phyloP scores from a whole-genome alignment of 1,139 yeast genomes.

The Debaryomyces robertsiae region DNA sequence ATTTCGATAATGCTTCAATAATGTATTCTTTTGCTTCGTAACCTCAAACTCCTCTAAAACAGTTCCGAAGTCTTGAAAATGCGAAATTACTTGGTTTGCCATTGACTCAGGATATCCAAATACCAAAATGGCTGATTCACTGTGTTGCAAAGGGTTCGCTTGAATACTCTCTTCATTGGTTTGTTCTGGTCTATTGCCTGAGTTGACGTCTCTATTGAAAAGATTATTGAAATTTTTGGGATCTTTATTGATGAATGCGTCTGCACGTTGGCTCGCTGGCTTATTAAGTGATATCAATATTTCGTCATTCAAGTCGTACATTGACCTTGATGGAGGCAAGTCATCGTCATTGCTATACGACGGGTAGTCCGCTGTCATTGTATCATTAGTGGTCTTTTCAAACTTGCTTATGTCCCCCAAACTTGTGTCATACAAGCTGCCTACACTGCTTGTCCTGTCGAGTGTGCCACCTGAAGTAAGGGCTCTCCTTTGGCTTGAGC shows the following conservation, averaged over 20 bases:
- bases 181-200: conserved; percentile 13
- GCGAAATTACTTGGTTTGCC: conserved; percentile 66
- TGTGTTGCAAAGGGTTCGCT: conserved; percentile 28
- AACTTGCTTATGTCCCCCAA: conserved; percentile 30
- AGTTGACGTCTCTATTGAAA: conserved; percentile 37
- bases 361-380: conserved; percentile 31
- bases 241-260: conserved; percentile 45
- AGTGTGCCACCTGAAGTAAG: conserved; percentile 19
- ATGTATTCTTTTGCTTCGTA: conserved; percentile 27
- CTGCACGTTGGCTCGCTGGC: conserved; percentile 33
- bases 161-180: conserved; percentile 12
- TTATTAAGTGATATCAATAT: conserved; percentile 35
- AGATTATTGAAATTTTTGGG: conserved; percentile 50
- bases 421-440: conserved; percentile 24
- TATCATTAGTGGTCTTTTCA: conserved; percentile 36
- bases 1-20: conserved; percentile 17
- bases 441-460: conserved; percentile 22
- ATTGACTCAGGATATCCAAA: conserved; percentile 86
- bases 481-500: conserved; percentile 32
- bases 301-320: conserved; percentile 57
- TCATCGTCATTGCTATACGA: conserved; percentile 38
- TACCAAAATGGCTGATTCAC: conserved; percentile 72
- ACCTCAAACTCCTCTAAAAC: conserved; percentile 74
- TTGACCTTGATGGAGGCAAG: conserved; percentile 62
- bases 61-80: conserved; percentile 79